Evolutionary conservation across 768 basidiomycete genomes (phyloP), one percentile per base, ranked within the genome.

Genomic region (Exsudoporus frostii): DNA sequence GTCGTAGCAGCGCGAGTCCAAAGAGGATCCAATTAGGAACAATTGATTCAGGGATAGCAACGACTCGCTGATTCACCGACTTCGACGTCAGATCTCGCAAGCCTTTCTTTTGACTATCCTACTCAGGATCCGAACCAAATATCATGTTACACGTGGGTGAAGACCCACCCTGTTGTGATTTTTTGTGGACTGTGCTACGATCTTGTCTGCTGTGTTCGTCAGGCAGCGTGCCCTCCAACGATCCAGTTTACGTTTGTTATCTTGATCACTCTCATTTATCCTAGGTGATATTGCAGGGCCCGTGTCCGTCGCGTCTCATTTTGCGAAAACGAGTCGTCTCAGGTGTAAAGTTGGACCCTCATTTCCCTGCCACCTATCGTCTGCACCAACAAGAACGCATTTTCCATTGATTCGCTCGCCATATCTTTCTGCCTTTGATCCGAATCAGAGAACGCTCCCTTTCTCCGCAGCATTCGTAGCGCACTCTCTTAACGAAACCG

Each of bases 201-300:
- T 48, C 51, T 46, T 32, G 36, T 42, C 41, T 15, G 36, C 41
- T 14, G 39, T 36, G 39, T 22, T 56, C 43, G 48, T 56, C 48
- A 39, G 36, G 52, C 55, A 53, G 57, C 56, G 50, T 63, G 65
- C 37, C 24, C 49, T 15, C 54, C 65, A 62, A 63, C 57, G 50
- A 56, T 38, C 27, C 58, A 53, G 15, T 58, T 66, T 66, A 66
- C 65, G 65, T 66, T 14, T 68, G 15, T 33, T 32, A 36, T 57
- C 54, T 44, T 61, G 48, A 61, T 61, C 38, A 30, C 38, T 45
- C 27, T 43, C 43, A 10, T 41, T 53, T 63, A 44, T 46, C 10
- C 51, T 47, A 56, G 62, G 57, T 41, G 48, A 53, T 51, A 49
- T 47, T 29, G 38, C 50, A 40, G 13, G 48, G 30, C 52, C 50